Evolutionary conservation across 2,329 filamentous ascomycete species (phyloP).

Genomic region (Cladophialophora bantiana): DNA sequence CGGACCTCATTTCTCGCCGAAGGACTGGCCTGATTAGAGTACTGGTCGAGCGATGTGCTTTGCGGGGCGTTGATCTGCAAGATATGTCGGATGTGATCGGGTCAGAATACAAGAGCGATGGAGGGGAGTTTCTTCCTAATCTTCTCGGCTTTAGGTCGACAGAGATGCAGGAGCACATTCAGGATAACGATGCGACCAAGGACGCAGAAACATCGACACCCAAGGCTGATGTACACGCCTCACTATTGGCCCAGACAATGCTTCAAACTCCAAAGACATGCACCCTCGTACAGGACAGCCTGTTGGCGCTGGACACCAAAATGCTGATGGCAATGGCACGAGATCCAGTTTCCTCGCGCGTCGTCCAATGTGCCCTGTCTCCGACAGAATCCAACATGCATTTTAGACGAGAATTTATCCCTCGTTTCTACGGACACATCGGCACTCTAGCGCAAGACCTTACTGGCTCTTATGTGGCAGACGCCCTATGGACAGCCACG

Average conservation of each 20-base stretch:
- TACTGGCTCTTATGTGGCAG: constrained; percentile 71
- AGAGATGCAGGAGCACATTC: constrained; percentile 48
- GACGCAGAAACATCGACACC: constrained; percentile 46
- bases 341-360: constrained; percentile 65
- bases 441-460: constrained; percentile 66
- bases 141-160: constrained; percentile 64
- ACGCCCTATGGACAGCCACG: constrained; percentile 70
- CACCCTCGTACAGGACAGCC: constrained; percentile 74
- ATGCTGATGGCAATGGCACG: constrained; percentile 71
- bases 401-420: constrained; percentile 68
- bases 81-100: constrained; percentile 65
- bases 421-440: constrained; percentile 68
- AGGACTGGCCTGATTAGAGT: constrained; percentile 81
- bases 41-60: constrained; percentile 80
- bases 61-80: constrained; percentile 66
- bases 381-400: constrained; percentile 48
- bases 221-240: constrained; percentile 69
- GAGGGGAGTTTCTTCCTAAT: constrained; percentile 61
- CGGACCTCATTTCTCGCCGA: constrained; percentile 74
- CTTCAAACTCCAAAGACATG: constrained; percentile 75
- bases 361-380: constrained; percentile 69
- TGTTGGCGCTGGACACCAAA: constrained; percentile 65
- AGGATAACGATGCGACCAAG: constrained; percentile 58
- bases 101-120: constrained; percentile 62
- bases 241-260: constrained; percentile 80